Percentiles rank a stretch among this genome's conserved stretches.
phyloP scores from a whole-genome alignment of 768 basidiomycete species.

The Boletus coccyginus region DNA sequence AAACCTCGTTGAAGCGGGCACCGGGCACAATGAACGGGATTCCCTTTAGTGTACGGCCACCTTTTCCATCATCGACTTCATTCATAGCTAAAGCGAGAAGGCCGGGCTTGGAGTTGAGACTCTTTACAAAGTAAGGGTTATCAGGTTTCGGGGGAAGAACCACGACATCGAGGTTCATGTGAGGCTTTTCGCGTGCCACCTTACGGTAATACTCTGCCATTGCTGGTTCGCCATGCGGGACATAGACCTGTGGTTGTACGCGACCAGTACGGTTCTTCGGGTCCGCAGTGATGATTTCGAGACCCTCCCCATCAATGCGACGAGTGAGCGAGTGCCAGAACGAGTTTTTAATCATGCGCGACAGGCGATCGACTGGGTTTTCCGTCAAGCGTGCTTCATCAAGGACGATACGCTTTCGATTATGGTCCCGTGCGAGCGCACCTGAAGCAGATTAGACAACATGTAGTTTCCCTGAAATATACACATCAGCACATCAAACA shows the following conservation, averaged over 20 bases:
- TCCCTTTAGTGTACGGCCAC: no score
- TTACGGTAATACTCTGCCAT: constrained; percentile 95
- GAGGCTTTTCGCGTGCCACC: constrained; percentile 49
- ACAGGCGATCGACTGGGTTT: constrained; percentile 95
- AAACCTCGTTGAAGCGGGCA: no score
- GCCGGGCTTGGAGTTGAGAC: no score
- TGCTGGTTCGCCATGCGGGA: constrained; percentile 87
- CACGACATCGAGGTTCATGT: no score
- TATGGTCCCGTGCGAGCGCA: constrained; percentile 92
- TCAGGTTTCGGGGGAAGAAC: no score
- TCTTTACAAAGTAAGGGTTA: no score
- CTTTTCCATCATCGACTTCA: no score
- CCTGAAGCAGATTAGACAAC: constrained; percentile 98
- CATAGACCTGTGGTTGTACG: constrained; percentile 89
- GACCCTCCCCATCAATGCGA: no score
- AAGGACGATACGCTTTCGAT: constrained; percentile 94
- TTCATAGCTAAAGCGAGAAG: no score
- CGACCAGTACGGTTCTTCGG: constrained; percentile 95
- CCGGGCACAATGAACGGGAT: no score
- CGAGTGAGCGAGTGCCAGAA: constrained; percentile 38
- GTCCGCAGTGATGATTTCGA: constrained; percentile 62
- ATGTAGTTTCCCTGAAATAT: constrained; percentile 88
- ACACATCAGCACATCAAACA: constrained; percentile 7
- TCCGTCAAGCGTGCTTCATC: constrained; percentile 97
- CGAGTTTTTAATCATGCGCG: constrained; percentile 95